These are phyloP conservation scores for Alternaria ventricosa DNA, from an alignment of 2,329 filamentous ascomycete species.

Conservation along the genomic window DNA sequence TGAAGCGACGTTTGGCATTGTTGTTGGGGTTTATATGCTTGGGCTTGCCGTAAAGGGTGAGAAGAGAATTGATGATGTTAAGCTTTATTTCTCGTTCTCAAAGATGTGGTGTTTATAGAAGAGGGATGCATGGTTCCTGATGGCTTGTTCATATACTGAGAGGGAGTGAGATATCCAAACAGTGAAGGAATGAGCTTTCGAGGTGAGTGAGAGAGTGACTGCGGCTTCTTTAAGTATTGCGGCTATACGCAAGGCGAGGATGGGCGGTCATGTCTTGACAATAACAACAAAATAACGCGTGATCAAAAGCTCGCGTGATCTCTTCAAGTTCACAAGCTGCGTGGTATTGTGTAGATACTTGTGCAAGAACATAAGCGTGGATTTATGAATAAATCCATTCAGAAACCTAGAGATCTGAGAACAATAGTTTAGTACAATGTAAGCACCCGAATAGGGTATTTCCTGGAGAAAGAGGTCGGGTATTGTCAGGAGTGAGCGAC, in stretches of 20 bases:
- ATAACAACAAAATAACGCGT: neutral
- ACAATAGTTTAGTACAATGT: neutral
- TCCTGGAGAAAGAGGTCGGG: too few relatives aligned
- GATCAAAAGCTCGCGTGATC: neutral
- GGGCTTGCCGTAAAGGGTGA: neutral
- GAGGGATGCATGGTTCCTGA: neutral
- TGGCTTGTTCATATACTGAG: neutral
- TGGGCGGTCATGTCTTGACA: neutral
- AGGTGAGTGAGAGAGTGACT: neutral
- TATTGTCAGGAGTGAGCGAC: too few relatives aligned
- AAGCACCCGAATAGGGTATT: neutral
- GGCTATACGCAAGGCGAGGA: neutral
- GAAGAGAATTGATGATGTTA: neutral
- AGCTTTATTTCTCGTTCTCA: neutral
- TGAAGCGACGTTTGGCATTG: neutral
- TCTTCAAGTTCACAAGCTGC: neutral
- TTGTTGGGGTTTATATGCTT: neutral
- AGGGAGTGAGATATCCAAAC: neutral
- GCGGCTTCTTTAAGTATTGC: too few relatives aligned
- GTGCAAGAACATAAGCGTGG: neutral
- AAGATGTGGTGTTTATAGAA: neutral
- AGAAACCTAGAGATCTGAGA: neutral
- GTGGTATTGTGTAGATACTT: neutral
- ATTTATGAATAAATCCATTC: neutral
- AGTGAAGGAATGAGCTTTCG: fast-evolving